A percentile compares a stretch with the other conserved stretches of the same genome.
These are phyloP conservation scores for Lentinula boryana DNA, from an alignment of 768 basidiomycete species.

Conservation along the genomic window DNA sequence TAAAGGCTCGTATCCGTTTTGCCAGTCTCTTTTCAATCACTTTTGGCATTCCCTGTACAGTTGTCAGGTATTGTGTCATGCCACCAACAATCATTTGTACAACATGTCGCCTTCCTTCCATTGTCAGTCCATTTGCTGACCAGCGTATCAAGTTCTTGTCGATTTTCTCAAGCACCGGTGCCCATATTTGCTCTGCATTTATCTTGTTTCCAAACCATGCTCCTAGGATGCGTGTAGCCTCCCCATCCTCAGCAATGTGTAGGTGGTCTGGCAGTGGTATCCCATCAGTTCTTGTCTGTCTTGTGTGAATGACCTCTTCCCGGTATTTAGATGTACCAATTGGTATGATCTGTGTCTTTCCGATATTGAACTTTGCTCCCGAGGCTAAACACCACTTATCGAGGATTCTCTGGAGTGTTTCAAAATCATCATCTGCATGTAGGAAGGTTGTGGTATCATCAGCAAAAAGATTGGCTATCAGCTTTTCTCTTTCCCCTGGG, in stretches of 20 bases:
- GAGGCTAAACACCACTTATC: conserved; percentile 8
- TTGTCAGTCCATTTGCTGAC: conserved; percentile 20
- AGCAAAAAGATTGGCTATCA: conserved; percentile 16
- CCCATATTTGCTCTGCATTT: conserved; percentile 18
- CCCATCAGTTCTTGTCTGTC: neutral
- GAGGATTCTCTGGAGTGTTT: conserved; percentile 8
- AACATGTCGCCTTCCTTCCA: conserved; percentile 19
- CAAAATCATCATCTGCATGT: conserved; percentile 9
- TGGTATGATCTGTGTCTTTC: conserved; percentile 17
- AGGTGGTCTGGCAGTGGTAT: conserved; percentile 18
- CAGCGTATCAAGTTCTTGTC: conserved; percentile 13
- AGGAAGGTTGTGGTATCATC: conserved; percentile 22
- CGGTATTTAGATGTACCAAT: conserved; percentile 13
- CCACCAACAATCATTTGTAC: conserved; percentile 22
- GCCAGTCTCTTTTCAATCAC: conserved; percentile 10
- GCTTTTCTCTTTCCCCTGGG: neutral
- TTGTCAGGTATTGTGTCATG: conserved; percentile 26
- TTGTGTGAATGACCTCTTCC: neutral
- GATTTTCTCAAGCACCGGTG: conserved; percentile 19
- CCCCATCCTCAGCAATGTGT: conserved; percentile 22
- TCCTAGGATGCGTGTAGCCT: conserved; percentile 23
- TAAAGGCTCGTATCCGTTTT: neutral
- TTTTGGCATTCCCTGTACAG: conserved; percentile 31
- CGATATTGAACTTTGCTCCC: conserved; percentile 11
- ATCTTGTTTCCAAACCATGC: conserved; percentile 23